Evolutionary conservation across 1,284 basidiomycete genomes (phyloP).

Genomic region (Mycena sp.): DNA sequence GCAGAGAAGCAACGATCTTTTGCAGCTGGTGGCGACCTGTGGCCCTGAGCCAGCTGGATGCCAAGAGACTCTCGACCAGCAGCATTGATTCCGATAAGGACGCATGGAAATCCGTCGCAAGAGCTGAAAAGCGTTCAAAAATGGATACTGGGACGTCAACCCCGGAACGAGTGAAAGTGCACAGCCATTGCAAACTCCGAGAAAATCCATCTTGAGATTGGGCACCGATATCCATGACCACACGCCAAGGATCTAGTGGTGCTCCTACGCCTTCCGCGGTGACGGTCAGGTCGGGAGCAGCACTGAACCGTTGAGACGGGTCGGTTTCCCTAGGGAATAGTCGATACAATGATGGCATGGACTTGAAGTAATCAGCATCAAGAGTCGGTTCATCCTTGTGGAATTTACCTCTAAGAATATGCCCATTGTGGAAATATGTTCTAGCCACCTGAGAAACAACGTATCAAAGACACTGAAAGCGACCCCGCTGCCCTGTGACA

Average conservation of each 20-base stretch:
- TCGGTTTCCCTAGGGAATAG: slow-evolving; percentile 68
- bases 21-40: slow-evolving; percentile 69
- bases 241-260: slow-evolving; percentile 66
- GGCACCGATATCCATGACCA: slow-evolving; percentile 58
- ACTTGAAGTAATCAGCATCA: slow-evolving; percentile 47
- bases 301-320: slow-evolving; percentile 50
- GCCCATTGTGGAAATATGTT: slow-evolving; percentile 53
- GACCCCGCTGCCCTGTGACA: slow-evolving; percentile 64
- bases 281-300: slow-evolving; percentile 47
- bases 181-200: slow-evolving; percentile 71
- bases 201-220: slow-evolving; percentile 58
- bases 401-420: slow-evolving; percentile 52
- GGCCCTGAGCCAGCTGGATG: slow-evolving; percentile 65
- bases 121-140: slow-evolving; percentile 58
- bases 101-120: slow-evolving; percentile 53
- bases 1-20: slow-evolving; percentile 58
- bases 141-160: slow-evolving; percentile 69
- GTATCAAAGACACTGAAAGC: slow-evolving; percentile 70
- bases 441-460: slow-evolving; percentile 74
- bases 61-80: slow-evolving; percentile 61
- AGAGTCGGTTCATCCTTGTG: background rate
- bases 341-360: slow-evolving; percentile 64
- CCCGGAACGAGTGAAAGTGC: slow-evolving; percentile 73
- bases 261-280: slow-evolving; percentile 45
- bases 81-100: slow-evolving; percentile 58